Percentiles rank a stretch among this genome's conserved stretches.
Evolutionary conservation across 2,329 filamentous ascomycete species (phyloP).

Genomic region (Diplodia seriata): DNA sequence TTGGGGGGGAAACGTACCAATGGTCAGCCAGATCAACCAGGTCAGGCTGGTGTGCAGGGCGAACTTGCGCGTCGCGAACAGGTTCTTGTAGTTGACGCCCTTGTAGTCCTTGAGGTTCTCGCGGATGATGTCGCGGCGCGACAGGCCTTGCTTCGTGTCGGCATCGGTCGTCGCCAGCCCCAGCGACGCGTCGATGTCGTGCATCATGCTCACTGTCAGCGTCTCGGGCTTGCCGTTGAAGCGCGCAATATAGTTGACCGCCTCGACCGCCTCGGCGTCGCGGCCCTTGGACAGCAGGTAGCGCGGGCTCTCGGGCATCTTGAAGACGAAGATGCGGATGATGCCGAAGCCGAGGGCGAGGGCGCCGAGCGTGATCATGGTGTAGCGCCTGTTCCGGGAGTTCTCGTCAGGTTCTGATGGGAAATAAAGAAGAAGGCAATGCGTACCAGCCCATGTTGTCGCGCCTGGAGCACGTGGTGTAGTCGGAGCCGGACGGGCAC

Average conservation of each 20-base stretch:
- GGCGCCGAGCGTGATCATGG: conserved; percentile 47
- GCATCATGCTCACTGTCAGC: conserved; percentile 43
- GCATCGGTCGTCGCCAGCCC: background rate
- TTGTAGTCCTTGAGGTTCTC: conserved; percentile 43
- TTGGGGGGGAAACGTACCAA: conserved; percentile 38
- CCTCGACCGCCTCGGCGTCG: conserved; percentile 56
- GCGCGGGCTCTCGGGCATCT: conserved; percentile 58
- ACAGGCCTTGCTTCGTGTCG: conserved; percentile 34
- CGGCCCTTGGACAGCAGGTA: conserved; percentile 55
- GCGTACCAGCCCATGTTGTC: conserved; percentile 58
- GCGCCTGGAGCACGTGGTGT: conserved; percentile 47
- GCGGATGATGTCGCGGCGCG: conserved; percentile 39
- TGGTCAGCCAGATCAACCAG: conserved; percentile 55
- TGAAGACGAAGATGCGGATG: conserved; percentile 56
- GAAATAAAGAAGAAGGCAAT: background rate
- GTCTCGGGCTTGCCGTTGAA: conserved; percentile 41
- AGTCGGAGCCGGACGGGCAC: conserved; percentile 38
- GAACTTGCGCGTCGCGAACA: conserved; percentile 41
- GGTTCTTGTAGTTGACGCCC: conserved; percentile 39
- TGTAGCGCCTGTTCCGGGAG: conserved; percentile 30
- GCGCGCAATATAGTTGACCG: conserved; percentile 56
- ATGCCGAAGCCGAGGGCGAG: conserved; percentile 55
- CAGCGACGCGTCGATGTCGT: conserved; percentile 40
- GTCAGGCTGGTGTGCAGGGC: conserved; percentile 46
- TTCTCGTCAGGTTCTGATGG: no score